A percentile compares a stretch with the other conserved stretches of the same genome.
Conservation (phyloP, 305 asterid species). For the Salvia sclarea region DNA sequence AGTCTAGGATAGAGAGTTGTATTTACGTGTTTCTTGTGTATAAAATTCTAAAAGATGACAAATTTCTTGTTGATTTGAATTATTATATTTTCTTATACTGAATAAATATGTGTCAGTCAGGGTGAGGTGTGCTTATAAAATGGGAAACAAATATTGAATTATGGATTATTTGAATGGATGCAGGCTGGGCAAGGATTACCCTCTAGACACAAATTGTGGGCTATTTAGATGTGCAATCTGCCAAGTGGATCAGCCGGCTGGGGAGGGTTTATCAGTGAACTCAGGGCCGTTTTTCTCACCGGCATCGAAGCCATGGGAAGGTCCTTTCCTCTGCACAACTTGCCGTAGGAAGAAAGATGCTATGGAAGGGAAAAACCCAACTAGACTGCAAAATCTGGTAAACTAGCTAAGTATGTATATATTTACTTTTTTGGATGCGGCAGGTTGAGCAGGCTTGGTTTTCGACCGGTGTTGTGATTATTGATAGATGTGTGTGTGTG, state of each 20-base stretch:
- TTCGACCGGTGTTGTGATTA: conserved; percentile 5
- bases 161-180: background rate
- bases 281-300: conserved; percentile 83
- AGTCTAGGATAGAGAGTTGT: too few species aligned
- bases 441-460: conserved; percentile 31
- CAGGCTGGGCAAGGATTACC: conserved; percentile 91
- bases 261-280: conserved; percentile 77
- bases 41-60: too few species aligned
- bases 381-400: conserved; percentile 33
- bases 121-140: too few species aligned
- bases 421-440: conserved; percentile 14
- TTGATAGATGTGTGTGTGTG: conserved; percentile 29
- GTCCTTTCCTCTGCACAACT: conserved; percentile 90
- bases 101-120: too few species aligned
- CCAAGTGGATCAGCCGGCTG: conserved; percentile 77
- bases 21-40: too few species aligned
- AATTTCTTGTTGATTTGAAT: background rate
- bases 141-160: too few species aligned
- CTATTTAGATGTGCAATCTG: conserved; percentile 88
- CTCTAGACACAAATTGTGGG: conserved; percentile 68
- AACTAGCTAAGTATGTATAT: conserved; percentile 22
- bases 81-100: background rate
- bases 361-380: conserved; percentile 48
- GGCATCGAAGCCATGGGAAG: conserved; percentile 90
- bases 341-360: conserved; percentile 58